Percentiles rank a stretch among this genome's conserved stretches.
Conservation (phyloP, 257 asterid species). For the Asclepias syriaca region DNA sequence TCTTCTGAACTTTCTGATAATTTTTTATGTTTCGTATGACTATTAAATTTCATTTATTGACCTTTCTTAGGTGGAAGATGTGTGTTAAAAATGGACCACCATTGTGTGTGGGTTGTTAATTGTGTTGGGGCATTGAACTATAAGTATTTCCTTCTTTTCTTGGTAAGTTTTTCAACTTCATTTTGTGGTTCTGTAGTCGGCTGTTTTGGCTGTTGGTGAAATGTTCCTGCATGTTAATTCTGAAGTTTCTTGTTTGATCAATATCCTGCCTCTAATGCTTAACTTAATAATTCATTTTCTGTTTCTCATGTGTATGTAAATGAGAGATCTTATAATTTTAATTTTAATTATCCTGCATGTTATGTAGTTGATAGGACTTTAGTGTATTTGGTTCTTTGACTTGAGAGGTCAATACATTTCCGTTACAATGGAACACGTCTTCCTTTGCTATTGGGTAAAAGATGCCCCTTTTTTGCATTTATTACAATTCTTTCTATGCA, state of each 20-base stretch:
- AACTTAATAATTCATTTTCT: background rate
- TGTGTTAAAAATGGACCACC: slow-evolving; percentile 97
- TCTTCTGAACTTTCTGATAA: slow-evolving; percentile 11
- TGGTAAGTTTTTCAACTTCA: slow-evolving; percentile 46
- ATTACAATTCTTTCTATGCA: no score
- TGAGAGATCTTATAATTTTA: background rate
- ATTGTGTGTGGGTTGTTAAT: slow-evolving; percentile 99
- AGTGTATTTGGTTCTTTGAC: background rate
- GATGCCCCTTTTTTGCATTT: no score
- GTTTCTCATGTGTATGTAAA: background rate
- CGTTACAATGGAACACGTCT: no score
- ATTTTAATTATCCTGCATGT: no score
- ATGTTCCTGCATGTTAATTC: background rate
- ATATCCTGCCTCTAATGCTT: background rate
- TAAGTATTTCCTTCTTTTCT: slow-evolving; percentile 94
- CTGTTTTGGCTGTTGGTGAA: background rate
- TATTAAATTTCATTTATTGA: slow-evolving; percentile 11
- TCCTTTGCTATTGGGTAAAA: no score
- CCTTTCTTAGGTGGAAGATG: slow-evolving; percentile 84
- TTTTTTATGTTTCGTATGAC: slow-evolving; percentile 11
- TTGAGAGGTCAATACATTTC: no score
- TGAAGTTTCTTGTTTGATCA: background rate
- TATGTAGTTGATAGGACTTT: background rate
- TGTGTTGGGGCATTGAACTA: slow-evolving; percentile 98
- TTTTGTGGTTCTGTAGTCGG: slow-evolving; percentile 9